Percentiles rank a stretch among this genome's conserved stretches.
Conservation (phyloP, 2,329 filamentous ascomycete genomes). For the Colletotrichum scovillei region DNA sequence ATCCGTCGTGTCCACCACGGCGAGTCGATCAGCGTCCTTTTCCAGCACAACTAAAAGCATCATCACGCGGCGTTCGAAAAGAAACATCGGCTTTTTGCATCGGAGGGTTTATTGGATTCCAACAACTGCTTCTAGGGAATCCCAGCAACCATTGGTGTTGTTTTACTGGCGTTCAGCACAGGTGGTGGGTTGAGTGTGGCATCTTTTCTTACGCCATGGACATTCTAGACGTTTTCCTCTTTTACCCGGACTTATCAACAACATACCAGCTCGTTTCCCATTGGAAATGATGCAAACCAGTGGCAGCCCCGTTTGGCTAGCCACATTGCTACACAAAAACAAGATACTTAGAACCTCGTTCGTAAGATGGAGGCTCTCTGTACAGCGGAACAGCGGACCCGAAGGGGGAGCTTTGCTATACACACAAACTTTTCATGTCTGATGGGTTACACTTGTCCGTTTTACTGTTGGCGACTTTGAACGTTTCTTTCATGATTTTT, state of each 20-base stretch:
- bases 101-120: constrained; percentile 36
- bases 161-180: constrained; percentile 34
- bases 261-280: constrained; percentile 27
- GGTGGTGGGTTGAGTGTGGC: constrained; percentile 28
- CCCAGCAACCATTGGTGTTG: constrained; percentile 26
- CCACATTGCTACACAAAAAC: constrained; percentile 23
- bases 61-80: constrained; percentile 34
- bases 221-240: constrained; percentile 30
- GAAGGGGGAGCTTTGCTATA: constrained; percentile 32
- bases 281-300: constrained; percentile 10
- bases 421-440: constrained; percentile 21
- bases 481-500: not conserved
- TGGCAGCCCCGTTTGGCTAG: constrained; percentile 13
- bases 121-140: constrained; percentile 21
- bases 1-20: constrained; percentile 97
- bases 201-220: constrained; percentile 22
- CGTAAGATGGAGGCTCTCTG: constrained; percentile 26
- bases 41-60: constrained; percentile 52
- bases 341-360: constrained; percentile 21
- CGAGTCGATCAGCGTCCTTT: constrained; percentile 96
- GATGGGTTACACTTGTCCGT: constrained; percentile 19
- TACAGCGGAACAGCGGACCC: constrained; percentile 16
- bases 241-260: constrained; percentile 10
- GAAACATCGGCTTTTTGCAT: constrained; percentile 34
- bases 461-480: constrained; percentile 11